Base-by-base conservation (phyloP, 2,329 filamentous ascomycete species). In the Colletotrichum plurivorum region DNA sequence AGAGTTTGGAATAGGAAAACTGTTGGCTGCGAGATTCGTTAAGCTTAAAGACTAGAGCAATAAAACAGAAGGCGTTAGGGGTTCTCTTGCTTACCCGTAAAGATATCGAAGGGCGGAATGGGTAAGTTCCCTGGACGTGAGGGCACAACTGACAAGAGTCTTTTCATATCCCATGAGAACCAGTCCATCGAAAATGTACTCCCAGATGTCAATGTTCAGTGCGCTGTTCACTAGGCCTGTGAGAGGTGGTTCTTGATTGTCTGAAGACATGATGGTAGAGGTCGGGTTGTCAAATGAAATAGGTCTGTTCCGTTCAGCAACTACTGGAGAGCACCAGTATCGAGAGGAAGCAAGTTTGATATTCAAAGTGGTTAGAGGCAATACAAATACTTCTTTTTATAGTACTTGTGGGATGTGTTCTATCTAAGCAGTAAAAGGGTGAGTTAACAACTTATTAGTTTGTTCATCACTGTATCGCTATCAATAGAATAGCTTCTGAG, bases 101-200 rank as follows among this genome's bases (percentile, higher is more conserved):
- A 67, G 64, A 7, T 18, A 36, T 45, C 3, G 36, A 15, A 57
- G 46, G 4, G 64, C 64, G 5, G 41, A 13, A n/a, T n/a, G 27
- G 2, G 64, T 49, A 12, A 45, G 15, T 1, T 39, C 52, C 12
- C 13, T 31, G 9, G n/a, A 53, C 7, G 52, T 15, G 16, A 13
- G 45, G 12, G 60, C 60, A 16, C 64, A 64, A 20, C 16, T 53
- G 10, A 39, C 64, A 52, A 63, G 20, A 1, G 55, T 62, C 12
- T 22, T 25, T 15, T 57, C 31, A 10, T 20, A 43, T 3, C 52
- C 45, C 16, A n/a, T 12, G 15, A n/a, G 8, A 25, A 27, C 63
- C 20, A 62, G 46, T 15, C 56, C 45, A 5, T 45, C 31, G 13
- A 67, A 53, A 6, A 69, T 10, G 9, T 15, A 4, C 0, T 46